Percentiles rank a stretch among this genome's conserved stretches.
Evolutionary conservation across 1,284 basidiomycete species (phyloP).

Genomic region (Ceratobasidium sp.): DNA sequence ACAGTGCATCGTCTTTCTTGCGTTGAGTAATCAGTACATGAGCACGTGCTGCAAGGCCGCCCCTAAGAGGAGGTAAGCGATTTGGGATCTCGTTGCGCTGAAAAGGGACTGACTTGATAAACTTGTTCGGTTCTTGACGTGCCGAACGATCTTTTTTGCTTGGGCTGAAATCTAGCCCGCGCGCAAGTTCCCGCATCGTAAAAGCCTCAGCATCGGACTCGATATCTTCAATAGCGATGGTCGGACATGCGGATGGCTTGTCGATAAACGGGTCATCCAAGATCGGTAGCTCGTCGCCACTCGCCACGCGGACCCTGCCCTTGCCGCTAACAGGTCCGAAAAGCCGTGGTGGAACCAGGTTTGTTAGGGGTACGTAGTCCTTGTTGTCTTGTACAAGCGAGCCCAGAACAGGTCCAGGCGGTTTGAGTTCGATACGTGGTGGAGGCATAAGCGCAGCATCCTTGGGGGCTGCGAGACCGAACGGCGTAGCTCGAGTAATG

Average conservation of each 20-base stretch:
- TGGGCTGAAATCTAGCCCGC: slow-evolving; percentile 11
- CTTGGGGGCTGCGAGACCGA: neutral
- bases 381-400: neutral
- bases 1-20: slow-evolving; percentile 33
- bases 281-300: slow-evolving; percentile 9
- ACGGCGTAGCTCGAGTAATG: neutral
- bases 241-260: slow-evolving; percentile 12
- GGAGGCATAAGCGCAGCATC: slow-evolving; percentile 24
- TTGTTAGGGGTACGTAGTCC: slow-evolving; percentile 25
- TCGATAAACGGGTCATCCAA: slow-evolving; percentile 15
- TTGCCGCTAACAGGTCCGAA: slow-evolving; percentile 11
- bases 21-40: slow-evolving; percentile 26
- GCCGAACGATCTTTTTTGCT: slow-evolving; percentile 5
- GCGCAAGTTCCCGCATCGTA: slow-evolving; percentile 24
- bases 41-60: slow-evolving; percentile 36
- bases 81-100: neutral
- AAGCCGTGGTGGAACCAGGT: slow-evolving; percentile 20
- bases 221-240: neutral
- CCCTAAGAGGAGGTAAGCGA: slow-evolving; percentile 25
- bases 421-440: slow-evolving; percentile 21
- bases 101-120: slow-evolving; percentile 35
- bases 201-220: slow-evolving; percentile 27
- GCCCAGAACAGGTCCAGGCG: neutral
- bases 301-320: slow-evolving; percentile 16
- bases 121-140: slow-evolving; percentile 24